These are phyloP conservation scores for Psilocybe tampanensis DNA, from an alignment of 768 basidiomycete species.

Conservation along the genomic window DNA sequence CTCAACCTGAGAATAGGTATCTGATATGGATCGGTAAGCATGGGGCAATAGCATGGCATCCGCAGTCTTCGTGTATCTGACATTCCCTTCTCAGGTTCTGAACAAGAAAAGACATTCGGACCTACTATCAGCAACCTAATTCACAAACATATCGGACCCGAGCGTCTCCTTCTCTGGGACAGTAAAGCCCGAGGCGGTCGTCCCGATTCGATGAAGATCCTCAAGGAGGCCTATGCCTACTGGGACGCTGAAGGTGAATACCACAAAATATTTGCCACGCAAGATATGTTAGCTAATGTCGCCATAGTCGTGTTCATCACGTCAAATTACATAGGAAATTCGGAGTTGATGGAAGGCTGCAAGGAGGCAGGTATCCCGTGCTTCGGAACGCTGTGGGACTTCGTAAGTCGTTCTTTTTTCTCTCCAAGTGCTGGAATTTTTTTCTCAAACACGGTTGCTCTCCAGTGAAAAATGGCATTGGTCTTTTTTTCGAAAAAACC, in stretches of 20 bases:
- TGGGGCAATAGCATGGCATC: slow-evolving; percentile 1
- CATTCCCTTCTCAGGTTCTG: slow-evolving; percentile 50
- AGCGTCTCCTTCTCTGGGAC: slow-evolving; percentile 79
- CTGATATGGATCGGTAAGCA: slow-evolving; percentile 74
- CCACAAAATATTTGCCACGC: not conserved
- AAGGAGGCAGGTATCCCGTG: slow-evolving; percentile 68
- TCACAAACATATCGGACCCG: slow-evolving; percentile 68
- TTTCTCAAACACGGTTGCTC: slow-evolving; percentile 16
- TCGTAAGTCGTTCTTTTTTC: slow-evolving; percentile 35
- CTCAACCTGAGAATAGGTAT: slow-evolving; percentile 47
- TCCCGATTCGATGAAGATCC: slow-evolving; percentile 76
- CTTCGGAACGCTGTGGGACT: slow-evolving; percentile 76
- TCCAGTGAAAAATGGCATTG: slow-evolving; percentile 23
- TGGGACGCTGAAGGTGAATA: slow-evolving; percentile 71
- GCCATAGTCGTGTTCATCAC: slow-evolving; percentile 75
- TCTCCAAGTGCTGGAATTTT: not conserved
- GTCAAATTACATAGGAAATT: slow-evolving; percentile 79
- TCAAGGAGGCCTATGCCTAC: slow-evolving; percentile 66
- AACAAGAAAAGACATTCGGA: slow-evolving; percentile 80
- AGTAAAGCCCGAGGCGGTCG: slow-evolving; percentile 73
- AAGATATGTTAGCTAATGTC: not conserved
- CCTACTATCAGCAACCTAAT: slow-evolving; percentile 74
- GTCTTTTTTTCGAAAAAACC: slow-evolving; percentile 14
- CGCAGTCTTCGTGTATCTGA: slow-evolving; percentile 19
- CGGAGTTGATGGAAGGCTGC: slow-evolving; percentile 80